Percentiles rank a stretch among this genome's conserved stretches.
These are phyloP conservation scores for Phyllosticta citrichinensis DNA, from an alignment of 2,329 filamentous ascomycete genomes.

Conservation along the genomic window DNA sequence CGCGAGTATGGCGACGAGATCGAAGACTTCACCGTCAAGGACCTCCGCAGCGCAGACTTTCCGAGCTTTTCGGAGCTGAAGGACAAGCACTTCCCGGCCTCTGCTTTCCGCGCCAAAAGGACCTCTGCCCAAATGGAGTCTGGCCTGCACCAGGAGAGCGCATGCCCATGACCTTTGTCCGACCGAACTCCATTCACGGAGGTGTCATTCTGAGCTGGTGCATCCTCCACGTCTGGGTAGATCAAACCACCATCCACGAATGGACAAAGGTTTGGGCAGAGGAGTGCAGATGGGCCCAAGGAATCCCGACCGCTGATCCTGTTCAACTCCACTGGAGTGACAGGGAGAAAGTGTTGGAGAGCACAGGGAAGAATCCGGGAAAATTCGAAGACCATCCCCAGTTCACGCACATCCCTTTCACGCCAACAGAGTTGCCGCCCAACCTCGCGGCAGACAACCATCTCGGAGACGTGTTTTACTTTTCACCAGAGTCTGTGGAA, in stretches of 20 bases:
- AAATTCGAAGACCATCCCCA: slow-evolving; percentile 1
- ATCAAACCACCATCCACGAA: neutral
- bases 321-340: neutral
- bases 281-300: neutral
- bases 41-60: neutral
- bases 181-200: neutral
- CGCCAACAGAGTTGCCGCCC: neutral
- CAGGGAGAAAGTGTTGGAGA: neutral
- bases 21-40: neutral
- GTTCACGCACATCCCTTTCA: neutral
- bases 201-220: slow-evolving; percentile 1
- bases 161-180: neutral
- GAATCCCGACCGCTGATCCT: neutral
- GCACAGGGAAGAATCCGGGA: neutral
- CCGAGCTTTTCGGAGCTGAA: slow-evolving; percentile 2
- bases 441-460: neutral
- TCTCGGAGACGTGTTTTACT: slow-evolving; percentile 1
- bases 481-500: neutral
- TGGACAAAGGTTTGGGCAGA: neutral
- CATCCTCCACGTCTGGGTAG: neutral
- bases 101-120: neutral
- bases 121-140: neutral
- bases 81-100: neutral
- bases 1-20: neutral
- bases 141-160: neutral